Base-by-base conservation (phyloP, 805 yeast genomes). In the Wickerhamiella sergipiensis region DNA sequence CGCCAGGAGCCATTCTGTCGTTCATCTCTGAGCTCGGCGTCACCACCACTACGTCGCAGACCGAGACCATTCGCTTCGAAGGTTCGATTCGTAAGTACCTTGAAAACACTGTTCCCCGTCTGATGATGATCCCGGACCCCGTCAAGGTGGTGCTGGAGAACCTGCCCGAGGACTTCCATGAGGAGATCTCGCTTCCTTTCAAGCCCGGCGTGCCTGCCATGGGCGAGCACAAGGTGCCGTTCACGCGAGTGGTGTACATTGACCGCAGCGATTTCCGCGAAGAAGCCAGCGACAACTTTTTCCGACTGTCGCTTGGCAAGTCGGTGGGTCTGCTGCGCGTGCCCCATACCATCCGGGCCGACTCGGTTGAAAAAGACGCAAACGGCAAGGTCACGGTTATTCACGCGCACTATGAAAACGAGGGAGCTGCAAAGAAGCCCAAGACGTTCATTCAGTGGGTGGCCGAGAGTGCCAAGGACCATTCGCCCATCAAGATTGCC, bases 401-500 rank as follows among this genome's bases (percentile, higher is more conserved):
- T 52, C 81, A 82, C 59, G 95, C 84, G 48, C 77, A 81, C 60
- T 92, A 90, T 63, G 85, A 88, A 63, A 79, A 78, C 55, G 85
- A 78, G 50, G 66, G 71, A 19, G 52, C 58, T 43, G 43, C 46
- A 40, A 77, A 74, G 66, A 87, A 85, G 64, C 98, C 98, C 63
- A 92, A 90, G 78, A 89, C 98, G 9, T 92, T 74, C 65, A 88
- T 92, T 63, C 98, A 92, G 71, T 92, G 98, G 98, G 81, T 92
- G 48, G 95, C 96, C 48, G 79, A 79, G 55, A 72, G 81, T 21
- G 69, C 71, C 31, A 75, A 77, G 53, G 71, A 78, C 60, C 69
- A 71, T 43, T 80, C 87, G 9, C 89, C 90, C 3, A 72, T 83
- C 46, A 67, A 67, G 50, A 66, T 92, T 51, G 67, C 74, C 29